A percentile compares a stretch with the other conserved stretches of the same genome.
These are phyloP conservation scores for Xylaria palmicola DNA, from an alignment of 495 filamentous ascomycete species.

Conservation along the genomic window DNA sequence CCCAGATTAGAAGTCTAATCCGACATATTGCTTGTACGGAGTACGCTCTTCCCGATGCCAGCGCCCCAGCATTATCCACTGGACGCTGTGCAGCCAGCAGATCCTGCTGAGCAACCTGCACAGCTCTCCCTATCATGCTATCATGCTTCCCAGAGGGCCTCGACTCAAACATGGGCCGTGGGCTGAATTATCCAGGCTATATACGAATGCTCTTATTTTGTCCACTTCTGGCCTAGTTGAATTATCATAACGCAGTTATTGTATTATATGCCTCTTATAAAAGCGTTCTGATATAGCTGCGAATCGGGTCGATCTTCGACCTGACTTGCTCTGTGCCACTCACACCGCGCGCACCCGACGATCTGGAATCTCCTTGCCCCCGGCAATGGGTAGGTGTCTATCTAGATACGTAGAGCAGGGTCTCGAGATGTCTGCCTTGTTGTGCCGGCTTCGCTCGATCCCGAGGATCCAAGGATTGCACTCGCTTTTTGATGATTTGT, in stretches of 20 bases:
- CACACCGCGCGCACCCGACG: neutral
- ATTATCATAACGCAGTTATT: no score
- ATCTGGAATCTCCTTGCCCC: neutral
- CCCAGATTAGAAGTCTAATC: neutral
- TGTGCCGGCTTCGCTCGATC: neutral
- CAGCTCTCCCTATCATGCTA: no score
- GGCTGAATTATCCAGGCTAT: neutral
- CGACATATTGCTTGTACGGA: neutral
- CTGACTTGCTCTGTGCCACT: neutral
- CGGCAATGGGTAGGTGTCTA: no score
- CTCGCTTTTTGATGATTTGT: no score
- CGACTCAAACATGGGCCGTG: no score
- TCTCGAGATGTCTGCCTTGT: neutral
- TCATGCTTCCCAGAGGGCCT: no score
- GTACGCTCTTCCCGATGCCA: no score
- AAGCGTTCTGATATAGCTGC: neutral
- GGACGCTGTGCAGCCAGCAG: no score
- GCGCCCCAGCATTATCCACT: no score
- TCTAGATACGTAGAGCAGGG: conserved; percentile 5
- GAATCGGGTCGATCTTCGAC: neutral
- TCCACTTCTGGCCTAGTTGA: neutral
- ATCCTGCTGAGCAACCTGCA: no score
- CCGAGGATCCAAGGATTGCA: no score
- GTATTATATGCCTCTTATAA: no score
- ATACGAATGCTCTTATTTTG: neutral